A percentile compares a stretch with the other conserved stretches of the same genome.
Evolutionary conservation across 345 rosid genomes (phyloP).

Genomic region (Eucalyptus fibrosa): DNA sequence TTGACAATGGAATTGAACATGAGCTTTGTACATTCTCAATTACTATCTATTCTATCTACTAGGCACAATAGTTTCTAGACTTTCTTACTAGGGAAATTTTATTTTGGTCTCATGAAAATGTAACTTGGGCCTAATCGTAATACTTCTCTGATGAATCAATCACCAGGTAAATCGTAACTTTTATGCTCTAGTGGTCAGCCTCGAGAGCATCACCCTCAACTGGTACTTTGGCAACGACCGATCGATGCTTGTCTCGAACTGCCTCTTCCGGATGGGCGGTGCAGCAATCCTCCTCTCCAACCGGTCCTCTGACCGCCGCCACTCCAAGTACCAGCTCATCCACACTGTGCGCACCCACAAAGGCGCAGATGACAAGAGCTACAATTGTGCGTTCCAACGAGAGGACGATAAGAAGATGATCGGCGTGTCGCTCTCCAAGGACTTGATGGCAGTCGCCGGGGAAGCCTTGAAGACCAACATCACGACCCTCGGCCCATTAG

Average conservation of each 20-base stretch:
- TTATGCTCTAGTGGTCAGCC: constrained; percentile 51
- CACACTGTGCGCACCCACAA: constrained; percentile 50
- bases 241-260: constrained; percentile 47
- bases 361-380: constrained; percentile 38
- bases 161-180: constrained; percentile 27
- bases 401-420: constrained; percentile 29
- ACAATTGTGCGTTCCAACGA: constrained; percentile 33
- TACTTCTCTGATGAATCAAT: not conserved
- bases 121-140: not conserved
- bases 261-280: constrained; percentile 44
- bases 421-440: constrained; percentile 46
- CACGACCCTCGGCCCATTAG: constrained; percentile 51
- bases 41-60: not conserved
- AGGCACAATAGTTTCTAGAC: not conserved
- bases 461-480: constrained; percentile 54
- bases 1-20: not conserved
- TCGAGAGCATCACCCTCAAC: constrained; percentile 36
- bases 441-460: constrained; percentile 50
- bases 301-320: constrained; percentile 11
- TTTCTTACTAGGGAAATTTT: not conserved
- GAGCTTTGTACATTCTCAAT: not conserved
- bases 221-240: constrained; percentile 40
- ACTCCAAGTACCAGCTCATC: constrained; percentile 36
- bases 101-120: not conserved
- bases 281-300: constrained; percentile 52